Base-by-base conservation (phyloP, 108 stramenopile genomes). In the Cyclostephanos invisitatus region DNA sequence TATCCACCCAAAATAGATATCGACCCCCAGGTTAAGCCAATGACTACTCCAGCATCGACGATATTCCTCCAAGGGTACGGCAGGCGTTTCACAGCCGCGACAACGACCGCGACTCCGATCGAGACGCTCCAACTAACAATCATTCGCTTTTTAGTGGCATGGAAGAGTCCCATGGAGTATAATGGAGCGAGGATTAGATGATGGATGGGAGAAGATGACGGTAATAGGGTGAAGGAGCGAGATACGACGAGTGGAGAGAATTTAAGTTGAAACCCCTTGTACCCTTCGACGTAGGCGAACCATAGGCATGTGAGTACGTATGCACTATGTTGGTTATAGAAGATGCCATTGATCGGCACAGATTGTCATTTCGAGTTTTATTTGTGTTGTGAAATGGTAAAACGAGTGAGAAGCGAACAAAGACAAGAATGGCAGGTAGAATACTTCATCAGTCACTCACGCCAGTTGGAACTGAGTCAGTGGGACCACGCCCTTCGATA, bases 251-350 rank as follows among this genome's bases (percentile, higher is more conserved):
- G 87, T 8, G 97, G 97, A 21, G 89, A 87, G 64, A 98, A 97
- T 73, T 98, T 98, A 25, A 74, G 68, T 78, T 98, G 96, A 84
- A 98, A 98, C 35, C 92, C 97, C 80, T 96, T 97, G 87, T 96
- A 96, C 37, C 97, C 97, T 81, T 98, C 97, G 36, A 86, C 93
- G 71, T 98, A 97, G 35, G 96, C 95, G 75, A 94, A 92, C 70
- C 83, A 86, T 14, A 88, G 67, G 49, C 89, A 89, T 35, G 84
- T 88, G 25, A 75, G 44, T 28, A 87, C 69, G 68, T 94, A 91
- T 6, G 82, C 75, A 38, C 91, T 91, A 27, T 22, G 71, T 49
- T 63, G 35, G 15, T 14, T 15, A 3, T 3, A 51, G 17, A 28
- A 2, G 27, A 35, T 61, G 25, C 22, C 7, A 60, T 68, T 27